These are phyloP conservation scores for Nakaseomyces nivariensis DNA, from an alignment of 1,139 yeast species.

Conservation along the genomic window DNA sequence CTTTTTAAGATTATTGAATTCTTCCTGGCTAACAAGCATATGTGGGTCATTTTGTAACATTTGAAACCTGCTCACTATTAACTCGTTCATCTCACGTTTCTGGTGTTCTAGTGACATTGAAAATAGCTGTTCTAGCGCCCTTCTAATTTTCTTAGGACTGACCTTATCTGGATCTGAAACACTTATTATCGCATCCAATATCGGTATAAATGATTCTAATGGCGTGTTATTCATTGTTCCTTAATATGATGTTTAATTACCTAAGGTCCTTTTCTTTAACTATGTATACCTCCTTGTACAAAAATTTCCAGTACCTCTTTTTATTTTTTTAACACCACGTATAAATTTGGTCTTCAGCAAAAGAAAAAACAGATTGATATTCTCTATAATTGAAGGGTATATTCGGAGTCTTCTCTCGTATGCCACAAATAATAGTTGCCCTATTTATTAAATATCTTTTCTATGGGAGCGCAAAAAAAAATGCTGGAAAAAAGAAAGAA, in stretches of 20 bases:
- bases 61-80: slow-evolving; percentile 53
- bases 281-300: too few relatives aligned
- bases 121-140: slow-evolving; percentile 60
- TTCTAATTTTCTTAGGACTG: slow-evolving; percentile 61
- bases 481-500: not conserved
- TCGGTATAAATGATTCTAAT: slow-evolving; percentile 40
- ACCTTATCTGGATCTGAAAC: slow-evolving; percentile 67
- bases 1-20: slow-evolving; percentile 27
- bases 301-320: too few relatives aligned
- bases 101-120: slow-evolving; percentile 43
- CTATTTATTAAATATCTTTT: not conserved
- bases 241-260: too few relatives aligned
- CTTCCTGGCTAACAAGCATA: slow-evolving; percentile 21
- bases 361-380: too few relatives aligned
- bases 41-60: slow-evolving; percentile 31
- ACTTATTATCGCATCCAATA: slow-evolving; percentile 65
- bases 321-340: too few relatives aligned
- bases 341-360: too few relatives aligned
- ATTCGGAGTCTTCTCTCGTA: not conserved
- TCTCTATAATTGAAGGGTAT: too few relatives aligned
- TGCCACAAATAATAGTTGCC: not conserved
- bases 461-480: not conserved
- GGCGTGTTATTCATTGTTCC: not conserved
- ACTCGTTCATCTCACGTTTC: slow-evolving; percentile 50
- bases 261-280: not conserved